phyloP scores from a whole-genome alignment of 805 yeast genomes.

The Gaillardinia entomophila region DNA sequence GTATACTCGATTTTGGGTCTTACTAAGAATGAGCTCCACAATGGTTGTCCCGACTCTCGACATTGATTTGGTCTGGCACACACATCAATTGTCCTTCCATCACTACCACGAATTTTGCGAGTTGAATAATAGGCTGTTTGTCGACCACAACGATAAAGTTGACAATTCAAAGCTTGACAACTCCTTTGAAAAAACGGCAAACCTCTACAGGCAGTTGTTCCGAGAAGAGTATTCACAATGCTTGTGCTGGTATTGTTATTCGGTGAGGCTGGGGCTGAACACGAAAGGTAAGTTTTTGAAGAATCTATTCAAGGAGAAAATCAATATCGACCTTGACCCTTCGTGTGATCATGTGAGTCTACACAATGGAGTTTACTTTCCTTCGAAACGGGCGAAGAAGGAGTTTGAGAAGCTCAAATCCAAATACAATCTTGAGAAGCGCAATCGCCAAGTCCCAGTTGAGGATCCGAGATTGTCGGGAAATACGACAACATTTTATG shows the following conservation, averaged over 20 bases:
- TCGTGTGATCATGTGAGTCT: slow-evolving; percentile 10
- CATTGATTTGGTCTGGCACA: slow-evolving; percentile 23
- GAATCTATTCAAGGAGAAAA: no score
- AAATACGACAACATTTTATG: no score
- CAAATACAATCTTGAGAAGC: no score
- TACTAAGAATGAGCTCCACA: slow-evolving; percentile 2
- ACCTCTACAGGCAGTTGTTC: slow-evolving; percentile 7
- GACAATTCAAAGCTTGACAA: slow-evolving; percentile 12
- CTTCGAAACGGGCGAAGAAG: slow-evolving; percentile 2
- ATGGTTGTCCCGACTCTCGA: slow-evolving; percentile 20
- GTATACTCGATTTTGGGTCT: slow-evolving; percentile 11
- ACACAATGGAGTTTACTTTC: slow-evolving; percentile 8
- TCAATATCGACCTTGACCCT: no score
- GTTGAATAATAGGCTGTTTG: slow-evolving; percentile 2
- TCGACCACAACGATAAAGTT: slow-evolving; percentile 21
- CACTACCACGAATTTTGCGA: slow-evolving; percentile 9
- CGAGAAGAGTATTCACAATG: slow-evolving; percentile 14
- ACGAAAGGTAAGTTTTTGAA: no score
- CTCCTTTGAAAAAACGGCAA: slow-evolving; percentile 11
- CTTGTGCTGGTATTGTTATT: slow-evolving; percentile 15
- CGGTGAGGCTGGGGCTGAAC: no score
- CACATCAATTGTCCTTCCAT: slow-evolving; percentile 15
- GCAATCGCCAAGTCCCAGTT: no score
- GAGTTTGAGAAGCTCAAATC: background rate
- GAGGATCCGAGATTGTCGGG: no score